A percentile compares a stretch with the other conserved stretches of the same genome.
phyloP scores from a whole-genome alignment of 345 rosid genomes.

The Diplotaxis tenuifolia region DNA sequence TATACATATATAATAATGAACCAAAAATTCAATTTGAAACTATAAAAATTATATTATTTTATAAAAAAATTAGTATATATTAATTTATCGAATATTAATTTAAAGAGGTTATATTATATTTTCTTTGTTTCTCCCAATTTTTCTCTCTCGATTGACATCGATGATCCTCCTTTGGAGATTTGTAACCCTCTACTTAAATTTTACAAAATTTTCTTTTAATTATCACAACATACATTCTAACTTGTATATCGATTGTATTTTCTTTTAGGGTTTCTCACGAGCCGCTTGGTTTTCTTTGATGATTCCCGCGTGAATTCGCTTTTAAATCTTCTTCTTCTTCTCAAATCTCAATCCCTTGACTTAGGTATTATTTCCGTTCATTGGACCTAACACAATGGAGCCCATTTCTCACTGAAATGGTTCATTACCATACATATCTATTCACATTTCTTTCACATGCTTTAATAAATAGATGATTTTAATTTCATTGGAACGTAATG shows the following conservation, averaged over 20 bases:
- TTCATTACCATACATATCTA: background rate
- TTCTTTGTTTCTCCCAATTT: no score
- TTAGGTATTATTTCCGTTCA: no score
- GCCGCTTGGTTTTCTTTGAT: background rate
- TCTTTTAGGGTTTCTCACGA: background rate
- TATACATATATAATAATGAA: no score
- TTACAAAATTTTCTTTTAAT: no score
- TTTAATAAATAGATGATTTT: no score
- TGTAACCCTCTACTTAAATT: background rate
- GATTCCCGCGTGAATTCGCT: background rate
- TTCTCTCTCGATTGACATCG: background rate
- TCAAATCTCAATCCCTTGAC: background rate
- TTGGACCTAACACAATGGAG: background rate
- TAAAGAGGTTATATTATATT: no score
- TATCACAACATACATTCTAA: background rate
- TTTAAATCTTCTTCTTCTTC: background rate
- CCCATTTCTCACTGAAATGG: background rate
- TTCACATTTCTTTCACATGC: background rate
- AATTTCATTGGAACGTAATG: background rate
- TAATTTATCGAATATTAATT: no score
- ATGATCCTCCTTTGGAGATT: background rate
- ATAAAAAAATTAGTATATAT: no score
- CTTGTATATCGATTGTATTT: background rate
- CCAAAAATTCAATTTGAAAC: no score
- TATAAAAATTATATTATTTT: no score